Evolutionary conservation across 164 flowering plant genomes (phyloP).

Genomic region (Piper longum): DNA sequence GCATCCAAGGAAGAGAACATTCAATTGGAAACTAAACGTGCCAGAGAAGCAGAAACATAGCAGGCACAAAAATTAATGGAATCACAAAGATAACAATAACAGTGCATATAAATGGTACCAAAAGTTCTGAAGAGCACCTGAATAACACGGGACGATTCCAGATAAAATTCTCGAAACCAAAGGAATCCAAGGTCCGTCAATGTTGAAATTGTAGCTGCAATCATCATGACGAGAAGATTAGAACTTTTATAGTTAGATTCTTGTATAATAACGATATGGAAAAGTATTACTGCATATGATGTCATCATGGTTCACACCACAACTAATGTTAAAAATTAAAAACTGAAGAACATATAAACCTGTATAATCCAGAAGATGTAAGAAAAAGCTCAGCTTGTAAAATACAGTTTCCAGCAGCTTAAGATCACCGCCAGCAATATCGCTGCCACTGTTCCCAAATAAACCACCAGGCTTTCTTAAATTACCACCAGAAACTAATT

Average conservation of each 20-base stretch:
- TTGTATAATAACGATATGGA: neutral
- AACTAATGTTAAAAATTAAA: too few relatives aligned
- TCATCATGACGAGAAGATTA: constrained; percentile 5
- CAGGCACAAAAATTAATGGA: too few relatives aligned
- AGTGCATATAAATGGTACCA: too few relatives aligned
- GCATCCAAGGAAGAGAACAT: constrained; percentile 99
- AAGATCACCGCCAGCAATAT: constrained; percentile 70
- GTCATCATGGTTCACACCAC: neutral
- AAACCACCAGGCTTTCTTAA: constrained; percentile 89
- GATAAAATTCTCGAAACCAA: constrained; percentile 95
- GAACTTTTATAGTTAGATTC: neutral
- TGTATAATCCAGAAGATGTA: constrained; percentile 81
- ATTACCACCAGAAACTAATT: constrained; percentile 95
- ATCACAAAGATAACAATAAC: too few relatives aligned
- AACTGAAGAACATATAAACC: too few relatives aligned
- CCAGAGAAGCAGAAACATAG: neutral
- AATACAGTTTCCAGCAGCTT: constrained; percentile 93
- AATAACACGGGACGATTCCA: constrained; percentile 98
- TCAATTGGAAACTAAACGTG: constrained; percentile 81
- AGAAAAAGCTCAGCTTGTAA: constrained; percentile 93
- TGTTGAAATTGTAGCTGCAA: constrained; percentile 68
- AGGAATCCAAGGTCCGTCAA: constrained; percentile 92
- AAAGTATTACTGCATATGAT: neutral
- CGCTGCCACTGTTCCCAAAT: constrained; percentile 79
- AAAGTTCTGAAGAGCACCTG: constrained; percentile 42